These are phyloP conservation scores for Lactarius hatsudake DNA, from an alignment of 768 basidiomycete genomes.

Conservation along the genomic window DNA sequence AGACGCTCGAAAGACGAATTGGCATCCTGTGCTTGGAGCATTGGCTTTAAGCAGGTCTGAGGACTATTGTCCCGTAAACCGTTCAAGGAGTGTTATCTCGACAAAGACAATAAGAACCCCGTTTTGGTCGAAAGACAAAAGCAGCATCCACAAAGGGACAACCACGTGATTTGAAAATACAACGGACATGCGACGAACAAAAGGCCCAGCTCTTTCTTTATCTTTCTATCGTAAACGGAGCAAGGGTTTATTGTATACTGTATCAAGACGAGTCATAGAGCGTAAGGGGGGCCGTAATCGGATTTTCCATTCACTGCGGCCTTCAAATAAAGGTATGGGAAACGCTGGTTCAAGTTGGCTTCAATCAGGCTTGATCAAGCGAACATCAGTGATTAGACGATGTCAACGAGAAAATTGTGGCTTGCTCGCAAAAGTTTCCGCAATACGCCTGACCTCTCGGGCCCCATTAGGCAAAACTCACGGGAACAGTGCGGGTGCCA, in stretches of 20 bases:
- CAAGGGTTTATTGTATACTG: not conserved
- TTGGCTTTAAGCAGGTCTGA: not conserved
- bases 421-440: not conserved
- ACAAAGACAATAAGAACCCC: not conserved
- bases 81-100: not conserved
- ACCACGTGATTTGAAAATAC: conserved; percentile 1
- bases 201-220: not conserved
- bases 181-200: not conserved
- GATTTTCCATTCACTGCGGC: not conserved
- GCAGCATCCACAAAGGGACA: not conserved
- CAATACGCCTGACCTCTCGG: not conserved
- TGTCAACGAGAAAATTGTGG: not conserved
- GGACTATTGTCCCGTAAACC: conserved; percentile 24
- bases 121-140: conserved; percentile 4
- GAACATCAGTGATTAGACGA: not conserved
- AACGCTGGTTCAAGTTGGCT: not conserved
- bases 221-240: not conserved
- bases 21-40: not conserved
- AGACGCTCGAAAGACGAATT: not conserved
- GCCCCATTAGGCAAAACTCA: not conserved
- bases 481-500: not conserved
- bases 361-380: not conserved
- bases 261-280: not conserved
- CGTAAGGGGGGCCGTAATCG: not conserved
- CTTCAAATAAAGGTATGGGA: not conserved